These are phyloP conservation scores for Cordia subcordata DNA, from an alignment of 257 asterid genomes.

Conservation along the genomic window DNA sequence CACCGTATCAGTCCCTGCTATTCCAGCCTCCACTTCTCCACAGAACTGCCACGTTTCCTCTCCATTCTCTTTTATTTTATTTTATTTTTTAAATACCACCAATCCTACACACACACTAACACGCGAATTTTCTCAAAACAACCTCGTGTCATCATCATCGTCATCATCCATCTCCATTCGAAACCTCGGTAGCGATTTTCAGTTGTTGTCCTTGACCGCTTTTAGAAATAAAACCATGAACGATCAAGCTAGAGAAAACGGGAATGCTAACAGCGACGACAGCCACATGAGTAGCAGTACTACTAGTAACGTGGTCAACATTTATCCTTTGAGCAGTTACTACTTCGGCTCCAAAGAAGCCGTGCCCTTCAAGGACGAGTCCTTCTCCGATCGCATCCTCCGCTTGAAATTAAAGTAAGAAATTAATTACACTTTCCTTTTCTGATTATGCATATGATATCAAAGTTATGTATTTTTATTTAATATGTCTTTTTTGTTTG, in stretches of 20 bases:
- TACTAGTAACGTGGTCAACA: conserved; percentile 31
- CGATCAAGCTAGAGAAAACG: conserved; percentile 16
- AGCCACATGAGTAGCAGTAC: conserved; percentile 1
- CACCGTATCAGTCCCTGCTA: not conserved
- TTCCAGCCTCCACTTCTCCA: conserved; percentile 22
- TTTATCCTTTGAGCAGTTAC: conserved; percentile 75
- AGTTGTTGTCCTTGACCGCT: too few relatives aligned
- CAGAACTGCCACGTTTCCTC: conserved; percentile 28
- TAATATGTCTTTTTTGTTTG: not conserved
- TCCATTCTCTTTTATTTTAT: not conserved
- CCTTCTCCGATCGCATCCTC: conserved; percentile 53
- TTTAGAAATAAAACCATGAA: too few relatives aligned
- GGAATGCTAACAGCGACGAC: not conserved
- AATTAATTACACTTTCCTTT: too few relatives aligned
- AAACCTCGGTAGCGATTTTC: too few relatives aligned
- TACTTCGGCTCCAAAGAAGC: conserved; percentile 73
- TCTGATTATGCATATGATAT: too few relatives aligned
- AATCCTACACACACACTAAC: too few relatives aligned
- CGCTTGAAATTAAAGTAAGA: conserved; percentile 74
- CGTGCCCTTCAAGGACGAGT: conserved; percentile 42
- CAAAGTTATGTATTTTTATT: not conserved
- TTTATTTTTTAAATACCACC: too few relatives aligned
- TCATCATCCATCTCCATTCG: not conserved
- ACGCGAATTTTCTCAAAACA: not conserved
- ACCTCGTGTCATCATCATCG: not conserved